phyloP scores from a whole-genome alignment of 2,329 filamentous ascomycete species.

The Sclerotinia sclerotiorum region DNA sequence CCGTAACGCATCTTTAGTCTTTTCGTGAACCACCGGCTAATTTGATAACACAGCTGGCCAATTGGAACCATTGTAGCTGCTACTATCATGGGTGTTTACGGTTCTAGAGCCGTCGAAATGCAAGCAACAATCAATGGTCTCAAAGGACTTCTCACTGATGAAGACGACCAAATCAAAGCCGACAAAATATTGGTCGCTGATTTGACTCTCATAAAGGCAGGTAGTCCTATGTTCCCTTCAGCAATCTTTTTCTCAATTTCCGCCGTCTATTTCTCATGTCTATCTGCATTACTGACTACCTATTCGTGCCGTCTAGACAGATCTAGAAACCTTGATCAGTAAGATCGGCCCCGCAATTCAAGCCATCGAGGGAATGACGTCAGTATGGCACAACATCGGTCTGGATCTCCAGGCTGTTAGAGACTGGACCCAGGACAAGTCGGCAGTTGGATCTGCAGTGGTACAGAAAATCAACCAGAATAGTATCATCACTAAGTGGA shows the following conservation, averaged over 20 bases:
- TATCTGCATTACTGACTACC: background rate
- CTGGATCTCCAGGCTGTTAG: background rate
- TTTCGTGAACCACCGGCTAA: background rate
- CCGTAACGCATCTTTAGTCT: background rate
- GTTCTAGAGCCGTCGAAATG: background rate
- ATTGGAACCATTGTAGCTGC: background rate
- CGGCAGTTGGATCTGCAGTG: background rate
- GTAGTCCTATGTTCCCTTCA: background rate
- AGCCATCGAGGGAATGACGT: background rate
- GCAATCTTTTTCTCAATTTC: background rate
- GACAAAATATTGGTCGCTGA: background rate
- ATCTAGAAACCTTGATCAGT: background rate
- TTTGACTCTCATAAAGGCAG: background rate
- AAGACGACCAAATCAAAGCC: background rate
- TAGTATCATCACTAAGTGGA: background rate
- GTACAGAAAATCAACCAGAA: background rate
- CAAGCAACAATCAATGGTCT: background rate
- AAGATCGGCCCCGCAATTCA: background rate
- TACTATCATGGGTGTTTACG: constrained; percentile 2
- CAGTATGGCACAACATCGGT: background rate
- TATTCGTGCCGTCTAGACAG: background rate
- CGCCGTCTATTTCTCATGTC: background rate
- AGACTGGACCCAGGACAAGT: background rate
- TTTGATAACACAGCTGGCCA: background rate
- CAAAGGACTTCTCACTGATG: background rate